These are phyloP conservation scores for Blepharisma stoltei DNA, from an alignment of 73 alveolate genomes.

Conservation along the genomic window DNA sequence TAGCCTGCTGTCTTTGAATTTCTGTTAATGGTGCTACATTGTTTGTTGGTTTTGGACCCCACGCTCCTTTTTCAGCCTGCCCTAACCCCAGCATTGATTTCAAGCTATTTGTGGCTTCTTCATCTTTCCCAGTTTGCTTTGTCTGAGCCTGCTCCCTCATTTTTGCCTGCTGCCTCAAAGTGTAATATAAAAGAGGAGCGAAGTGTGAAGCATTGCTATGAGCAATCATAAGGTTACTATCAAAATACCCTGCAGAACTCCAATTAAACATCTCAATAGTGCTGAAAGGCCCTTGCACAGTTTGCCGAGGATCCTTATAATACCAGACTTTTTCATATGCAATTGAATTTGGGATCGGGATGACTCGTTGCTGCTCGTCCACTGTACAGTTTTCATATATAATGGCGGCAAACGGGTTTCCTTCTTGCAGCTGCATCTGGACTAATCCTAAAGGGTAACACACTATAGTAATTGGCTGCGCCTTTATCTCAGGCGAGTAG, in stretches of 20 bases:
- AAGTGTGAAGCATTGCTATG: conserved; percentile 14
- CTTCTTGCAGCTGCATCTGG: neutral
- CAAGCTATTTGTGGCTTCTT: too few relatives aligned
- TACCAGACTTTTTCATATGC: conserved; percentile 29
- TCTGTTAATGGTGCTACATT: too few relatives aligned
- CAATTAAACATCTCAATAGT: conserved; percentile 23
- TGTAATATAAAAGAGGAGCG: neutral
- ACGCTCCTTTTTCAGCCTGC: too few relatives aligned
- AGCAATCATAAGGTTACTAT: conserved; percentile 28
- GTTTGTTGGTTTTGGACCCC: too few relatives aligned
- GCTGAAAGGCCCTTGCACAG: conserved; percentile 26
- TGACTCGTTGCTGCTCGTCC: neutral
- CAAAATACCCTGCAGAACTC: conserved; percentile 32
- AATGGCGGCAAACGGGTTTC: conserved; percentile 17
- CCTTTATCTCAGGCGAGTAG: neutral
- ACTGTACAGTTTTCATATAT: neutral
- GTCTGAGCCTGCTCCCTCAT: too few relatives aligned
- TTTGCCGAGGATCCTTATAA: conserved; percentile 30
- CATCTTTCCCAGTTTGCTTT: too few relatives aligned
- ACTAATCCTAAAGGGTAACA: neutral
- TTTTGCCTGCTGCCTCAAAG: too few relatives aligned
- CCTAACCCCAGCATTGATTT: too few relatives aligned
- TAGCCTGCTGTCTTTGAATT: too few relatives aligned
- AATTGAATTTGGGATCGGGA: conserved; percentile 17
- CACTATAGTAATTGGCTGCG: neutral